These are phyloP conservation scores for Graphilbum ipis-grandicollis DNA, from an alignment of 2,329 filamentous ascomycete genomes.

Conservation along the genomic window DNA sequence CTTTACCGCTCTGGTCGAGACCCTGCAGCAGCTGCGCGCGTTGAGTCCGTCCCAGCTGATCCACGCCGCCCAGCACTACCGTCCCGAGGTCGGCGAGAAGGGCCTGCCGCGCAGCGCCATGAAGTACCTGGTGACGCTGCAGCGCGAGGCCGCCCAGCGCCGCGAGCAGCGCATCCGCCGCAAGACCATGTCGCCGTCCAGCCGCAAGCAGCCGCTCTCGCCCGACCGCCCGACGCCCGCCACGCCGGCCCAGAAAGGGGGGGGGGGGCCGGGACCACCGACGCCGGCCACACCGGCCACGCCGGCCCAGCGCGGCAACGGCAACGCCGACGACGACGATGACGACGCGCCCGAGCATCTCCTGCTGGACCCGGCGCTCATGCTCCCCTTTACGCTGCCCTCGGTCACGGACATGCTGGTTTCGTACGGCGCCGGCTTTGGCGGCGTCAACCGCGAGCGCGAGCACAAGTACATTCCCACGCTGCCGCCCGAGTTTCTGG, in stretches of 20 bases:
- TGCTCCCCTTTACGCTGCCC: slow-evolving; percentile 87
- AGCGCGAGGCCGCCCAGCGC: slow-evolving; percentile 52
- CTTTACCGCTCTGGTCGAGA: slow-evolving; percentile 71
- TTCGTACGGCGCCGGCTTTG: slow-evolving; percentile 86
- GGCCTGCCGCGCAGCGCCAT: slow-evolving; percentile 72
- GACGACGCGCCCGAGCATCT: slow-evolving; percentile 58
- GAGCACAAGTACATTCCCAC: slow-evolving; percentile 93
- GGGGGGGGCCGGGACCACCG: neutral
- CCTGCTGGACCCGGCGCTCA: slow-evolving; percentile 74
- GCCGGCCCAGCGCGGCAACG: slow-evolving; percentile 11
- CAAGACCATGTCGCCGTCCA: slow-evolving; percentile 23
- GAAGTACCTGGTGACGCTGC: slow-evolving; percentile 68
- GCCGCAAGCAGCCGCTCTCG: too few species aligned
- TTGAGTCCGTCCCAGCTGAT: slow-evolving; percentile 78
- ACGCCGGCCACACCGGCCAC: neutral
- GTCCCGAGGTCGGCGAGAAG: slow-evolving; percentile 90
- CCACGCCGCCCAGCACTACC: slow-evolving; percentile 82
- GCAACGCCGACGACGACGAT: slow-evolving; percentile 35
- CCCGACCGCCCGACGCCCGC: neutral
- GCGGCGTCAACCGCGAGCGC: slow-evolving; percentile 76
- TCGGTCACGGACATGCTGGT: slow-evolving; percentile 96
- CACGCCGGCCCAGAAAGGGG: neutral
- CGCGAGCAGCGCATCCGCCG: slow-evolving; percentile 31
- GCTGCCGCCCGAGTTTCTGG: slow-evolving; percentile 82
- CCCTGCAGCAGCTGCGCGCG: slow-evolving; percentile 72